Evolutionary conservation across 257 asterid species (phyloP).

Genomic region (Solanum bulbocastanum): DNA sequence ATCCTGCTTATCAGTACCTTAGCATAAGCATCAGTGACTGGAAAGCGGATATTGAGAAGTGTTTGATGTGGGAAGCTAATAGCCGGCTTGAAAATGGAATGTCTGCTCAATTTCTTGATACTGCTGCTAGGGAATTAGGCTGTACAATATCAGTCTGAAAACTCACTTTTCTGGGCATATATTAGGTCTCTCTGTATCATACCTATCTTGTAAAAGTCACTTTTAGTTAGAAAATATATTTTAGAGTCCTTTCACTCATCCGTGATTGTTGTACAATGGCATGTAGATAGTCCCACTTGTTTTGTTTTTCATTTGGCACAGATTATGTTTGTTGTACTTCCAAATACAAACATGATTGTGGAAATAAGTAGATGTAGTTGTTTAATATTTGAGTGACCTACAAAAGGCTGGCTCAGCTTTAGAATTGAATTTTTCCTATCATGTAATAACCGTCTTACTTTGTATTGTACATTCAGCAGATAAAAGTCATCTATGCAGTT

Average conservation of each 20-base stretch:
- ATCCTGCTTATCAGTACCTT: constrained; percentile 39
- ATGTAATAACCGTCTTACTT: background rate
- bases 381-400: background rate
- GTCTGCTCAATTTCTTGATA: constrained; percentile 53
- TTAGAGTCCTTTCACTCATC: background rate
- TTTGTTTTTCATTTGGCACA: background rate
- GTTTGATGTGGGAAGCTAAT: constrained; percentile 90
- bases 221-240: constrained; percentile 16
- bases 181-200: constrained; percentile 48
- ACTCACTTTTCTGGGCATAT: background rate
- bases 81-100: constrained; percentile 73
- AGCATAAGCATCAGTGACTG: constrained; percentile 42
- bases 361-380: background rate
- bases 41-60: constrained; percentile 67
- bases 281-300: background rate
- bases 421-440: background rate
- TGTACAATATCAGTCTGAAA: constrained; percentile 50
- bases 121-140: constrained; percentile 87
- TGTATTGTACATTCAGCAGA: background rate
- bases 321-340: background rate
- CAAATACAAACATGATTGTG: background rate
- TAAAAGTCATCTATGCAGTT: background rate
- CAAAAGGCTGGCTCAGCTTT: background rate
- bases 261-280: background rate
- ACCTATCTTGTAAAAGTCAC: constrained; percentile 68